Evolutionary conservation across 176 grass and related monocot genomes (phyloP), one percentile per base, ranked within the genome.

Genomic region (Saccharum spontaneum): DNA sequence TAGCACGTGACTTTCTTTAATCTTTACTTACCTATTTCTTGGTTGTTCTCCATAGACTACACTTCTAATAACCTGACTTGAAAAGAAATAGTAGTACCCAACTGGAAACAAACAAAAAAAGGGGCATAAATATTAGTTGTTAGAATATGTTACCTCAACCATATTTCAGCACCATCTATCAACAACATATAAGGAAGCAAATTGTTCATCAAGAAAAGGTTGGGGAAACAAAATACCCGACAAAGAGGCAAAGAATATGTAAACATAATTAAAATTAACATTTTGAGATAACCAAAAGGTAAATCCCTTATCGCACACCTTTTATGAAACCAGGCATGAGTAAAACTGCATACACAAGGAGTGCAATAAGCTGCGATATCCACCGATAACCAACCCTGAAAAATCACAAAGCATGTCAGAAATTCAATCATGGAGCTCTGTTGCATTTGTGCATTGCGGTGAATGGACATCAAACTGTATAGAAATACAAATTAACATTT

Each of bases 11-110:
- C 30, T 31, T 66, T 65, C 5, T 65, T 66, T 66, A 77, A 60
- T 15, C 63, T 33, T 4, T 55, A 55, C 36, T 75, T 84, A 90
- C 96, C 93, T 85, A 69, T 98, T 98, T 90, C 96, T 95, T 83
- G 93, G 93, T 86, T 92, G 89, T 59, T 89, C 78, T 73, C 97
- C 93, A 72, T 98, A 98, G 20, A 95, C 82, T 68, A 98, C 81
- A 71, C 97, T 98, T 94, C 96, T 92, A 55, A 76, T 79, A 76
- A 98, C 90, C 71, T 95, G 91, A 30, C 87, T 91, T 34, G 93
- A 98, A 87, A 98, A 95, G 85, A 94, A 95, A 94, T 98, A 98
- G 70, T 98, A 95, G 81, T 98, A 95, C 63, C 93, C 97, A 84
- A 95, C 93, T 95, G 87, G 69, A 86, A 89, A 67, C 59, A 55